Evolutionary conservation across 2,329 filamentous ascomycete species (phyloP).

Genomic region (Verticillium nubilum): DNA sequence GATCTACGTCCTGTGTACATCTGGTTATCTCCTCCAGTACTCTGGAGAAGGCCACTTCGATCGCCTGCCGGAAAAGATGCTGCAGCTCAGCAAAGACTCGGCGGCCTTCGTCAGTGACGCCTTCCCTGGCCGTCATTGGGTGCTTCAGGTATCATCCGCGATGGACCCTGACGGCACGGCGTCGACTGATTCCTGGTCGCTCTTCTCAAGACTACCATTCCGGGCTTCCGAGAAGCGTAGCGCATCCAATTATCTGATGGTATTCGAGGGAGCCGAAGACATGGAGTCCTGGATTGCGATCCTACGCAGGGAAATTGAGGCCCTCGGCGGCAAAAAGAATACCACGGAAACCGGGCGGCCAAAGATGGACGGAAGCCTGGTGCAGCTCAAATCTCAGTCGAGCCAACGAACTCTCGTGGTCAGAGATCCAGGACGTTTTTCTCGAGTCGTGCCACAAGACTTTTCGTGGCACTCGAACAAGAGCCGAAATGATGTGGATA

Average conservation of each 20-base stretch:
- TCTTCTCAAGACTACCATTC: constrained; percentile 61
- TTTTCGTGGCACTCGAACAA: constrained; percentile 22
- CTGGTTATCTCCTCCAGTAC: constrained; percentile 72
- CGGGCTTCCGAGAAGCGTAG: constrained; percentile 50
- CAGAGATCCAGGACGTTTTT: constrained; percentile 41
- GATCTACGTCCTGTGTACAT: constrained; percentile 65
- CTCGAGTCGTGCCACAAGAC: constrained; percentile 30
- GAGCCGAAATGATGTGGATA: constrained; percentile 19
- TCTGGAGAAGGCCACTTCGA: constrained; percentile 64
- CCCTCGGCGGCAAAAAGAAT: constrained; percentile 60
- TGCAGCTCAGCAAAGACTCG: constrained; percentile 68
- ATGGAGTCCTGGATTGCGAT: constrained; percentile 72
- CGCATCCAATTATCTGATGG: constrained; percentile 62
- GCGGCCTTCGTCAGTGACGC: constrained; percentile 76
- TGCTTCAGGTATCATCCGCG: constrained; percentile 66
- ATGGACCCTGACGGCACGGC: constrained; percentile 53
- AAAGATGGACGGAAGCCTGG: constrained; percentile 31
- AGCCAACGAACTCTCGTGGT: constrained; percentile 43
- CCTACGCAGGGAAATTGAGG: constrained; percentile 65
- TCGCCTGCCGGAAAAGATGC: constrained; percentile 65
- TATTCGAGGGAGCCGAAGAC: constrained; percentile 66
- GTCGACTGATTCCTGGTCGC: constrained; percentile 48
- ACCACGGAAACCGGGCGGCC: constrained; percentile 54
- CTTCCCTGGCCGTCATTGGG: constrained; percentile 76
- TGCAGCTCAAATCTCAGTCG: constrained; percentile 28